Percentiles rank a stretch among this genome's conserved stretches.
Conservation (phyloP, 2,329 filamentous ascomycete species). For the Pyrenophora tritici-repentis region DNA sequence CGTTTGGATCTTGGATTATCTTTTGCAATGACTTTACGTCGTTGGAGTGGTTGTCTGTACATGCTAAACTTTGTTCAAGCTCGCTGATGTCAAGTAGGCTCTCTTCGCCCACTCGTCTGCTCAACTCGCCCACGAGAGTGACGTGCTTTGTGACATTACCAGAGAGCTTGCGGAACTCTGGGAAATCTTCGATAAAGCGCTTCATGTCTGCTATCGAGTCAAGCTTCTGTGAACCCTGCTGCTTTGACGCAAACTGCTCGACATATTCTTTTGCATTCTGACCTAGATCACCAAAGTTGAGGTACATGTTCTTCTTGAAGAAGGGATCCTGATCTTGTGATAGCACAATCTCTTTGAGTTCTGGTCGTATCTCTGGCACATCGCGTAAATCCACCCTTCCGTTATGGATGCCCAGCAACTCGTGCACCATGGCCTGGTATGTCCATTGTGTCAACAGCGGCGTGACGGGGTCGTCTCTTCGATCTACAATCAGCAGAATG, state of each 20-base stretch:
- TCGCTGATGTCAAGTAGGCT: constrained; percentile 95
- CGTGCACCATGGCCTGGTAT: constrained; percentile 99
- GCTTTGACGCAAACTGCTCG: constrained; percentile 96
- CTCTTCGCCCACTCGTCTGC: constrained; percentile 82
- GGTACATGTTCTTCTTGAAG: constrained; percentile 99
- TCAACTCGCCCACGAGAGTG: constrained; percentile 91
- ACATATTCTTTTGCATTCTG: constrained; percentile 99
- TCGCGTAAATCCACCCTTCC: constrained; percentile 88
- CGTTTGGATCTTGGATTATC: constrained; percentile 78
- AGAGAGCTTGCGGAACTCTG: constrained; percentile 94
- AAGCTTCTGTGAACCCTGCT: constrained; percentile 94
- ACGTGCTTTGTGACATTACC: constrained; percentile 99
- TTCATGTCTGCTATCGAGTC: constrained; percentile 99
- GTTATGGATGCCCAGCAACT: constrained; percentile 90
- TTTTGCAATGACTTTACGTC: constrained; percentile 93
- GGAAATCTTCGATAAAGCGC: constrained; percentile 97
- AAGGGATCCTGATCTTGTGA: constrained; percentile 98
- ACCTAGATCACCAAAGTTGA: constrained; percentile 94
- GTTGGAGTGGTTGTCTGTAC: constrained; percentile 89
- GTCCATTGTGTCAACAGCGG: constrained; percentile 97
- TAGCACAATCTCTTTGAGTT: constrained; percentile 90
- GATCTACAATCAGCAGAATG: constrained; percentile 86
- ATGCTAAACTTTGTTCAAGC: constrained; percentile 93
- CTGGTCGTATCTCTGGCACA: constrained; percentile 81
- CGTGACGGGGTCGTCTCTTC: constrained; percentile 92